Conservation (phyloP, 177 flowering plant species). For the Vitis hybrid region DNA sequence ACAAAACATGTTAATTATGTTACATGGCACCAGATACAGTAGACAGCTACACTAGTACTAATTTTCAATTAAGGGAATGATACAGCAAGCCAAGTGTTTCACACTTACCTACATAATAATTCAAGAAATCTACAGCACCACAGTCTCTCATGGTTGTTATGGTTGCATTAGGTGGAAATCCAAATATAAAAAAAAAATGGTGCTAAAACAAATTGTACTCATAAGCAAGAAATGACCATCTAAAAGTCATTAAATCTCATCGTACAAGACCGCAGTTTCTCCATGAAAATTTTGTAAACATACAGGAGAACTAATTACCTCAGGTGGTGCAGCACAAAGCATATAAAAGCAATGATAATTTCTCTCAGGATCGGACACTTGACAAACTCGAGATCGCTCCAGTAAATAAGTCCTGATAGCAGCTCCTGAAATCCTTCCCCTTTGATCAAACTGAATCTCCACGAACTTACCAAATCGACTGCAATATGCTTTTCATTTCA, state of each 20-base stretch:
- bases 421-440: slow-evolving; percentile 93
- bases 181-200: neutral
- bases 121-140: too few relatives aligned
- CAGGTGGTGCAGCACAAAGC: slow-evolving; percentile 96
- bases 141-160: too few relatives aligned
- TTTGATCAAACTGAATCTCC: slow-evolving; percentile 88
- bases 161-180: neutral
- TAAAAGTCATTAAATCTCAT: neutral
- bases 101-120: too few relatives aligned
- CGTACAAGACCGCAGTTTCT: neutral
- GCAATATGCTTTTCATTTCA: slow-evolving; percentile 22
- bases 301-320: slow-evolving; percentile 46
- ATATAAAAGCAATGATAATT: slow-evolving; percentile 99
- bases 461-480: slow-evolving; percentile 99
- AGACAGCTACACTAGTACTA: too few relatives aligned
- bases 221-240: neutral
- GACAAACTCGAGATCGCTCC: slow-evolving; percentile 97
- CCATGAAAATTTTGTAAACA: neutral
- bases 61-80: too few relatives aligned
- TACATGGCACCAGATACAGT: too few relatives aligned
- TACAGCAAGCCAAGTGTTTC: neutral
- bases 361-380: slow-evolving; percentile 98
- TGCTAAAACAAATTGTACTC: neutral
- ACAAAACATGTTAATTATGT: too few relatives aligned
- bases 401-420: slow-evolving; percentile 94